Percentiles rank a stretch among this genome's conserved stretches.
phyloP scores from a whole-genome alignment of 257 asterid species.

The Capsicum chinense region DNA sequence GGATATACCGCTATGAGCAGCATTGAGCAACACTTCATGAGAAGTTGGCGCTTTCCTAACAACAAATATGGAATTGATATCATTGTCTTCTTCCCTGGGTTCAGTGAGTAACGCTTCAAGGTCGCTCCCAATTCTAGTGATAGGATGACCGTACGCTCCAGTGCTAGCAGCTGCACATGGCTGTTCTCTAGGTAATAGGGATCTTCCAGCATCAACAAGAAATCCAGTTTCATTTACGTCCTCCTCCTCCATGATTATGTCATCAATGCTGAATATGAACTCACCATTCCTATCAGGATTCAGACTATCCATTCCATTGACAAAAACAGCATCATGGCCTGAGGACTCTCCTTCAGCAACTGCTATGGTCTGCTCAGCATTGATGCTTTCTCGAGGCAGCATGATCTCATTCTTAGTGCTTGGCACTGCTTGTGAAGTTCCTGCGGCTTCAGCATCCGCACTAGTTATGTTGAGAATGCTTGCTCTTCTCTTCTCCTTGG shows the following conservation, averaged over 20 bases:
- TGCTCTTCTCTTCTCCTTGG: not conserved
- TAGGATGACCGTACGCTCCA: no score
- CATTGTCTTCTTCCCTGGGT: not conserved
- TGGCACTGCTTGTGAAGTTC: not conserved
- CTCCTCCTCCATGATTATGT: no score
- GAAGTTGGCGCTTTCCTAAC: not conserved
- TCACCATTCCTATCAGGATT: no score
- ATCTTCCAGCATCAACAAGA: no score
- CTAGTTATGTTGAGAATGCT: not conserved
- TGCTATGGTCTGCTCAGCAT: not conserved
- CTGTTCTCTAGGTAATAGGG: no score
- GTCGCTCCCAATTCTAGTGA: not conserved
- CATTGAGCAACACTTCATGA: no score
- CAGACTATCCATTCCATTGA: not conserved
- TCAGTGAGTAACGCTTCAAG: not conserved
- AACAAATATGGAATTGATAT: not conserved
- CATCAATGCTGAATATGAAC: no score
- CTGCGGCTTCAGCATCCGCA: not conserved
- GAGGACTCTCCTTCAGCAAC: constrained; percentile 20
- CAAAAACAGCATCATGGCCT: not conserved
- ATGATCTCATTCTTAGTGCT: not conserved
- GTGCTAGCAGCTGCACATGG: no score
- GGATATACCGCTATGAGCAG: not conserved
- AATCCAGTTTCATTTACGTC: no score
- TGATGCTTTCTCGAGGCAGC: not conserved